Conservation (phyloP, 2,329 filamentous ascomycete species). For the Penicillium sp. region DNA sequence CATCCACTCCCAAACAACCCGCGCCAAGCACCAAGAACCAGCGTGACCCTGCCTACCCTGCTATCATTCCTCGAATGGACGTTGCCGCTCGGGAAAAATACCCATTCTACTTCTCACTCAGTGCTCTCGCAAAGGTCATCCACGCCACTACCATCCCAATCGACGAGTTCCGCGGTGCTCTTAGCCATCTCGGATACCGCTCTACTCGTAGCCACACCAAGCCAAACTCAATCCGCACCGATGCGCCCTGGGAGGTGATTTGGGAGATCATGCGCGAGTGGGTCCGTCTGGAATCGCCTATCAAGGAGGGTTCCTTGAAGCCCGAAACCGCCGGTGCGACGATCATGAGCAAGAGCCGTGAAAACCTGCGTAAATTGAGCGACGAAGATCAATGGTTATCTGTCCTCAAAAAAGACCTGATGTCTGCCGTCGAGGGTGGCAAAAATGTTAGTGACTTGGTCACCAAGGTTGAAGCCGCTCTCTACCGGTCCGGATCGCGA, state of each 20-base stretch:
- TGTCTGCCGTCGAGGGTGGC: conserved; percentile 35
- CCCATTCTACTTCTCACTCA: conserved; percentile 85
- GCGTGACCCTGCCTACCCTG: conserved; percentile 20
- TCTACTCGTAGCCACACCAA: conserved; percentile 86
- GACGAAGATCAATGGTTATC: conserved; percentile 34
- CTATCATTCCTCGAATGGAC: conserved; percentile 51
- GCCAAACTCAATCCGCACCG: conserved; percentile 85
- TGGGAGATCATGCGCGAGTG: conserved; percentile 96
- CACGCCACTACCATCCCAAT: conserved; percentile 80
- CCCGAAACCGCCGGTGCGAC: conserved; percentile 69
- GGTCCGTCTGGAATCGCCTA: conserved; percentile 74
- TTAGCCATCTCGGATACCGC: conserved; percentile 76
- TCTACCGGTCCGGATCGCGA: conserved; percentile 40
- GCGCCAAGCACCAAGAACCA: conserved; percentile 2
- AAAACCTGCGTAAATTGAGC: conserved; percentile 32
- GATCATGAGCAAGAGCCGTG: conserved; percentile 57
- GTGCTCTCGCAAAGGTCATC: conserved; percentile 70
- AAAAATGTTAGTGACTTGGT: conserved; percentile 41
- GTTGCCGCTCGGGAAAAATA: conserved; percentile 68
- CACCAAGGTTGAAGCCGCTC: conserved; percentile 46
- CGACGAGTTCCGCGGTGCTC: conserved; percentile 74
- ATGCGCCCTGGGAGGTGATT: conserved; percentile 84
- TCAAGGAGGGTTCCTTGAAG: conserved; percentile 71
- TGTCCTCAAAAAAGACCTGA: conserved; percentile 39
- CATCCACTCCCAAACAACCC: neutral